phyloP scores from a whole-genome alignment of 2,329 filamentous ascomycete species.

The Ustulina deusta region DNA sequence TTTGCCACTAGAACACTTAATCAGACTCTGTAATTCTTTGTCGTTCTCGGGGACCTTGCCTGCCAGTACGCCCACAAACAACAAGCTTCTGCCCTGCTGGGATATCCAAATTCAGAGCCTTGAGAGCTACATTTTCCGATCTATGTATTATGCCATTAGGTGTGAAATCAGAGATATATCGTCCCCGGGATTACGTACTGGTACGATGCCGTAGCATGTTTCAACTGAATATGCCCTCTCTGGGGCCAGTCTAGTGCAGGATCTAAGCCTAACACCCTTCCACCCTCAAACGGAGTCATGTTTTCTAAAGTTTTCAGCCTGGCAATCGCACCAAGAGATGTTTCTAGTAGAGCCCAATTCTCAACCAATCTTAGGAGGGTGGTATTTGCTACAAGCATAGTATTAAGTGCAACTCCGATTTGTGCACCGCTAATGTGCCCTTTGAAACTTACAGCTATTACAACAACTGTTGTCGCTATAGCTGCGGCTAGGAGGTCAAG shows the following conservation, averaged over 20 bases:
- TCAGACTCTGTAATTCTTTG: background rate
- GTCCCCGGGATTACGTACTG: constrained; percentile 33
- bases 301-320: constrained; percentile 50
- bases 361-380: constrained; percentile 52
- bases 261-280: background rate
- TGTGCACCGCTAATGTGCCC: constrained; percentile 46
- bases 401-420: constrained; percentile 54
- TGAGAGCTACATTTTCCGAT: constrained; percentile 39
- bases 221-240: constrained; percentile 46
- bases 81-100: constrained; percentile 61
- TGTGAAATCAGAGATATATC: background rate
- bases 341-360: constrained; percentile 53
- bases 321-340: constrained; percentile 53
- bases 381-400: constrained; percentile 52
- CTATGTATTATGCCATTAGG: too few relatives aligned
- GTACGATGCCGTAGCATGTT: constrained; percentile 49
- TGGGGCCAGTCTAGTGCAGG: constrained; percentile 48
- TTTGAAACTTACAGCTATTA: constrained; percentile 44
- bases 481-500: constrained; percentile 62
- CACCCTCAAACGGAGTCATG: constrained; percentile 42
- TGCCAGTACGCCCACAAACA: constrained; percentile 66
- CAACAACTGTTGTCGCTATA: constrained; percentile 55
- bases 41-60: constrained; percentile 46
- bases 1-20: constrained; percentile 53
- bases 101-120: constrained; percentile 47